Percentiles rank a stretch among this genome's conserved stretches.
Conservation (phyloP, 1,284 basidiomycete genomes). For the Limonomyces culmigenus region DNA sequence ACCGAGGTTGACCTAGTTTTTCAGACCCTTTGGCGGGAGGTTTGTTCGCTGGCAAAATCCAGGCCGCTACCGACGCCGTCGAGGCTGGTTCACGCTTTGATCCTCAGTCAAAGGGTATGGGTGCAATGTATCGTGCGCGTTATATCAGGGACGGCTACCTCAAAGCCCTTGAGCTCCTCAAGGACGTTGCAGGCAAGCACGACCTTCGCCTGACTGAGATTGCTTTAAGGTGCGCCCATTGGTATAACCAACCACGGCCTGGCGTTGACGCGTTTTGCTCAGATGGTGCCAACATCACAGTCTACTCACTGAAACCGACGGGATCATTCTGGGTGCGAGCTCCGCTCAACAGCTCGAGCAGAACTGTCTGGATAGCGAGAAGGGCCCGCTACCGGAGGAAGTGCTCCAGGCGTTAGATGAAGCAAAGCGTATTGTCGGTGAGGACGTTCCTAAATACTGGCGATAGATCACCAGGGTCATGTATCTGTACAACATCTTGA, state of each 20-base stretch:
- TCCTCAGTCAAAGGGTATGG: constrained; percentile 12
- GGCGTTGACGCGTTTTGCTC: no score
- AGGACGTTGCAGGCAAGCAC: constrained; percentile 22
- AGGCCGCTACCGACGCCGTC: constrained; percentile 14
- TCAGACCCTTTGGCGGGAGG: constrained; percentile 16
- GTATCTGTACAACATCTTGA: no score
- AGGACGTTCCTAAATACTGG: constrained; percentile 30
- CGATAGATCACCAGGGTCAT: no score
- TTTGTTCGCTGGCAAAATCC: constrained; percentile 26
- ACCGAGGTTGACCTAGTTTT: neutral
- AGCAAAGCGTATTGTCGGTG: constrained; percentile 26
- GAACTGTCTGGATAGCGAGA: constrained; percentile 22
- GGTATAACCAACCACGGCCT: no score
- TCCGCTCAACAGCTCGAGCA: constrained; percentile 20
- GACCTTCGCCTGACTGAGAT: constrained; percentile 23
- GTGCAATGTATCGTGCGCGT: constrained; percentile 21
- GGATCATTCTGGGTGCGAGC: constrained; percentile 23
- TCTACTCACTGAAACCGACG: constrained; percentile 19
- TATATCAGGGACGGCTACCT: constrained; percentile 29
- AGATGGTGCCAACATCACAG: constrained; percentile 30
- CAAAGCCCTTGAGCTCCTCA: constrained; percentile 24
- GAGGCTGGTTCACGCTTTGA: constrained; percentile 19
- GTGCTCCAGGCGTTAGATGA: constrained; percentile 33
- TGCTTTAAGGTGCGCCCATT: no score
- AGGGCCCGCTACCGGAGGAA: constrained; percentile 31